Evolutionary conservation across 257 asterid genomes (phyloP), one percentile per base, ranked within the genome.

Genomic region (Henckelia pumila): DNA sequence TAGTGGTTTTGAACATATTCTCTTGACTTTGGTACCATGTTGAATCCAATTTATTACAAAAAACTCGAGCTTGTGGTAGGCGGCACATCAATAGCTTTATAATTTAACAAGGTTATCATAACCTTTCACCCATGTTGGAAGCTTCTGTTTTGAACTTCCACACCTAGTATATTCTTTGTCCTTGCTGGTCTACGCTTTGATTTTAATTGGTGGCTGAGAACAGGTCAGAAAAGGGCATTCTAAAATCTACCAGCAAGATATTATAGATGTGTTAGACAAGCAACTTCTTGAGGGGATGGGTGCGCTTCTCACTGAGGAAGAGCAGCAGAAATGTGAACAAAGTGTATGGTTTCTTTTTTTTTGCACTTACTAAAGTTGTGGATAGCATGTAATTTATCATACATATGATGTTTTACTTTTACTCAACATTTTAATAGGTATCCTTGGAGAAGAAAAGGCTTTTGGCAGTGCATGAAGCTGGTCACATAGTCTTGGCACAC

Each of bases 231-330:
- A 88, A 80, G 95, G 91, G 70, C 86, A 87, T 77, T 73, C 94
- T 44, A 85, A 79, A 83, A 90, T 93, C 82, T 74, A 9, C 76
- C 96, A 93, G 80, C 89, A 91, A 76, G 99, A 93, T 82, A 84
- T 93, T 53, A 72, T 85, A 69, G 96, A 93, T 78, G 99, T 93
- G 25, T 76, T 93, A 88, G 97, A 93, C 82, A 93, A 93, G 84
- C 97, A 90, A 78, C 81, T 93, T 83, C 99, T 93, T 33, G 99
- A 93, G 82, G 99, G 99, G 35, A 90, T 93, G 99, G 97, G 99
- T 20, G 99, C 90, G 73, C 99, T 93, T 79, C 91, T 93, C 78
- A 93, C 99, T 4, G 97, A 93, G 86, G 99, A 93, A 81, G 97
- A 93, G 83, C 99, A 85, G 78, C 99, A 78, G 78, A 93, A 90